These are phyloP conservation scores for Claviceps sp. DNA, from an alignment of 2,329 filamentous ascomycete genomes.

Conservation along the genomic window DNA sequence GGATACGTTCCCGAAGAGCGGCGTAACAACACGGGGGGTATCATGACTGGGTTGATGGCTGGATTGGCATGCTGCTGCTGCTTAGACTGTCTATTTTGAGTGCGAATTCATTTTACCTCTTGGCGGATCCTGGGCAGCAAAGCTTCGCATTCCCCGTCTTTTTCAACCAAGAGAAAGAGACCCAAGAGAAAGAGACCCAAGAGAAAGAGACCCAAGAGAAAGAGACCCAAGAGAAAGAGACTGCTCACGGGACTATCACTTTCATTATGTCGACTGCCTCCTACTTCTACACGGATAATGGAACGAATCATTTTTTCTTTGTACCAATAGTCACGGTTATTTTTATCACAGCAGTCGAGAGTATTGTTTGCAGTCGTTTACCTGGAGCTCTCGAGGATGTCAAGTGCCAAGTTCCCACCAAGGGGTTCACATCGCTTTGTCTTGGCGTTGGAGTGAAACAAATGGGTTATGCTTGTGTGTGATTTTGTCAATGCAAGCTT, in stretches of 20 bases:
- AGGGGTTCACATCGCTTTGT: neutral
- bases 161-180: neutral
- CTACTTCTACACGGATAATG: neutral
- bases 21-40: constrained; percentile 20
- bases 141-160: neutral
- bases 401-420: neutral
- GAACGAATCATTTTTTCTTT: neutral
- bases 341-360: neutral
- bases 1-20: constrained; percentile 23
- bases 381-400: neutral
- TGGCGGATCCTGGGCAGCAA: neutral
- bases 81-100: constrained; percentile 41
- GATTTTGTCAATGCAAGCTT: neutral
- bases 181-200: too few relatives aligned
- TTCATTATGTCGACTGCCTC: neutral
- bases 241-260: neutral
- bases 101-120: neutral
- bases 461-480: neutral
- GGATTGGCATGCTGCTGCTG: constrained; percentile 45
- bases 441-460: neutral
- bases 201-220: too few relatives aligned
- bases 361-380: neutral
- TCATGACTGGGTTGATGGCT: constrained; percentile 34
- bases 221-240: neutral
- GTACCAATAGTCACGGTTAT: neutral